Evolutionary conservation across 1,139 yeast genomes (phyloP).

Genomic region (Groenewaldozyma sp.): DNA sequence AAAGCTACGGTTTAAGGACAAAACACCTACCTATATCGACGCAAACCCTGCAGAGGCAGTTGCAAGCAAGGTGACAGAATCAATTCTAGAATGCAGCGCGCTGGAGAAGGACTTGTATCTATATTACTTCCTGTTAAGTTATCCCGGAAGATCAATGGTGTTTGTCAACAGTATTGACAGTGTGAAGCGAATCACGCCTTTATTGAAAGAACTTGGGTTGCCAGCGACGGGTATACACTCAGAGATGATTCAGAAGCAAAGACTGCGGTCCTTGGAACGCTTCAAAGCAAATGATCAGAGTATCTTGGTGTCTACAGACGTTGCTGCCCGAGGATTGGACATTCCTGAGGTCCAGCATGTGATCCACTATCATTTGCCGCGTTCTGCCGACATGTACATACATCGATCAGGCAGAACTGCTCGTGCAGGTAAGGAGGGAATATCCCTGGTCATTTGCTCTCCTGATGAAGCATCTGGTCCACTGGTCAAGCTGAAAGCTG

Average conservation of each 20-base stretch:
- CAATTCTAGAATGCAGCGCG: constrained; percentile 85
- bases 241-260: constrained; percentile 89
- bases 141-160: constrained; percentile 83
- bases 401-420: constrained; percentile 99
- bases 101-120: constrained; percentile 82
- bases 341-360: constrained; percentile 88
- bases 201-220: constrained; percentile 58
- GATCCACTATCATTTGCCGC: constrained; percentile 89
- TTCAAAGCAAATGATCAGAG: constrained; percentile 38
- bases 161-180: constrained; percentile 93
- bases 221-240: constrained; percentile 83
- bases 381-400: constrained; percentile 88
- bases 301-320: constrained; percentile 88
- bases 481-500: constrained; percentile 59
- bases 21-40: constrained; percentile 55
- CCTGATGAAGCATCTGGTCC: constrained; percentile 91
- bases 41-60: constrained; percentile 82
- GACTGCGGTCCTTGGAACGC: constrained; percentile 74
- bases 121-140: constrained; percentile 77
- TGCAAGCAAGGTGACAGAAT: constrained; percentile 68
- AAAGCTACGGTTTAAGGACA: constrained; percentile 29
- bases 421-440: constrained; percentile 91
- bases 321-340: constrained; percentile 97
- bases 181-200: constrained; percentile 75
- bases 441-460: constrained; percentile 82